Evolutionary conservation across 1,284 basidiomycete species (phyloP), one percentile per base, ranked within the genome.

Genomic region (Golubevia pallescens): DNA sequence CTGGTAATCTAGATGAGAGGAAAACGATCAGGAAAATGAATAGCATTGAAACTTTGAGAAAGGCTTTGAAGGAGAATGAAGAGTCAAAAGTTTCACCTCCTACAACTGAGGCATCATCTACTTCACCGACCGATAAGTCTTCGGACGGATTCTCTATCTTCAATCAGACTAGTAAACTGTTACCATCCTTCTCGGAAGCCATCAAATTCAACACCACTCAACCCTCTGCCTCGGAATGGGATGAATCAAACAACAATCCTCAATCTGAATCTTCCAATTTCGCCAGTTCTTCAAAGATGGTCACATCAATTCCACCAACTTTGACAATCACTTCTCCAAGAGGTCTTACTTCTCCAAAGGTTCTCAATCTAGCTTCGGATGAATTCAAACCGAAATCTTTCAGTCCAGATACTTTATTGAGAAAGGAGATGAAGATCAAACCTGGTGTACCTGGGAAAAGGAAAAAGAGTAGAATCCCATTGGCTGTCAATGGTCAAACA

Each of bases 371-470:
- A 24, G 64, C 60, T 14, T 68, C 68, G 1, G 32, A 58, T 7
- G 73, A 75, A n/a, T 73, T 73, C 34, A 67, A 75, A 32, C 73
- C 73, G 7, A 60, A 56, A 4, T 69, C 67, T 2, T 73, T 67
- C 67, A 68, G 71, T 5, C 70, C 70, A 1, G 38, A 61, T 53
- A 63, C 42, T 48, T 16, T 48, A 16, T 16, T 48, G 16, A 10
- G 42, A 13, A 48, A 48, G 16, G 42, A 48, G 42, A 48, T 48
- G 42, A 48, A 13, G 16, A 16, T 48, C 42, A 48, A 16, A 48
- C 8, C 8, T 48, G 42, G 42, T 13, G 16, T 16, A 13, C 42
- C 42, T 13, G 16, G 42, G 16, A 48, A 16, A 48, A 48, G 42
- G 16, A 48, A 38, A 10, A 38, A 5, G 34, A 5, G 5, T 38